Base-by-base conservation (phyloP, 23 red algal species). In the Gracilariopsis chorda region DNA sequence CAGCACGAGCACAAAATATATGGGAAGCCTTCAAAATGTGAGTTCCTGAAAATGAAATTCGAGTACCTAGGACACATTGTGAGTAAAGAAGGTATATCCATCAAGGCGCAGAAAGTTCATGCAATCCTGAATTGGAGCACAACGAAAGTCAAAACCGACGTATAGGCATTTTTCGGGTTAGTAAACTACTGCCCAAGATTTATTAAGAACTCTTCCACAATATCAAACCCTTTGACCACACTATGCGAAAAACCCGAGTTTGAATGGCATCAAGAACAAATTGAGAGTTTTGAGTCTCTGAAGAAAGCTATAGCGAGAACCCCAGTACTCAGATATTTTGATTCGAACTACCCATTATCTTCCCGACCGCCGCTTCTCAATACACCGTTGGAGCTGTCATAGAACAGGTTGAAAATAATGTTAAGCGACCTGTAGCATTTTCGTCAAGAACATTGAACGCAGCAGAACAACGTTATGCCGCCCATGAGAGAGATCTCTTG, bases 161-260 rank as follows among this genome's bases (percentile, higher is more conserved):
- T 74, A 12, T 44, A 87, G 2, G 57, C 57, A 21, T 85, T 85
- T 19, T 27, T 67, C 23, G 80, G 62, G 12, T 3, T 87, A 4
- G 63, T 87, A 11, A 74, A 87, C 41, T 74, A 74, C 42, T 53
- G 48, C 42, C 39, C n/a, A 64, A 55, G 63, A n/a, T 74, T 87
- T 30, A 72, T 74, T 43, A 86, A 24, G 63, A 51, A 37, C 19
- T 37, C 25, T 36, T 71, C 63, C 49, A 5, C 5, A 20, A 62
- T 28, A 62, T 62, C 57, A 25, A 62, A 62, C 9, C 57, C 57
- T 2, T 30, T 62, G 1, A 29, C n/a, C 7, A 30, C 21, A 30
- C 21, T 62, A 2, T 62, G 57, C 33, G 57, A 13, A 3, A 62
- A 62, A 30, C 27, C 27, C 57, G 25, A 24, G 19, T 62, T 62